Evolutionary conservation across 345 rosid genomes (phyloP).

Genomic region (Murraya koenigii): DNA sequence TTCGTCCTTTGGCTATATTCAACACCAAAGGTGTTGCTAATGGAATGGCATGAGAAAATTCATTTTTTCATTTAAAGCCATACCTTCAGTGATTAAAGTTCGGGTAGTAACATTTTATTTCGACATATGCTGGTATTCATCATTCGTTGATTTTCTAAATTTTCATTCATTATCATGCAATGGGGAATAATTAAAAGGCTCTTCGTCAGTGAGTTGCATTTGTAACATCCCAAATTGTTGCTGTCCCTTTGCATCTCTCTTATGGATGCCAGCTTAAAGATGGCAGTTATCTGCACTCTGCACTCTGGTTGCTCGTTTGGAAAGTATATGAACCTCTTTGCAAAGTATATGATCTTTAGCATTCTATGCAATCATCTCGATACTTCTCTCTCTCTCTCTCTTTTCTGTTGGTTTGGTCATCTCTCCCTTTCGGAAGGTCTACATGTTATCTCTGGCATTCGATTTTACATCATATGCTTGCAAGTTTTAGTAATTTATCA

Average conservation of each 20-base stretch:
- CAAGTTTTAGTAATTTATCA: background rate
- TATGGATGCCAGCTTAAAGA: background rate
- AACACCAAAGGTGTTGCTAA: slow-evolving; percentile 24
- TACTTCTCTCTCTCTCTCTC: too few species aligned
- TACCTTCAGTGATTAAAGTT: background rate
- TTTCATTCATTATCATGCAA: background rate
- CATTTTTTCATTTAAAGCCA: background rate
- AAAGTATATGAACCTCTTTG: too few species aligned
- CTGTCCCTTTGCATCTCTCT: background rate
- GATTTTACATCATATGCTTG: background rate
- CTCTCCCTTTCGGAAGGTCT: background rate
- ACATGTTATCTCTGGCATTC: background rate
- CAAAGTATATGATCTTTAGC: too few species aligned
- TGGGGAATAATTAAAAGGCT: too few species aligned
- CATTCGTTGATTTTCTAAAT: background rate
- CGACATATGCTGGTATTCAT: background rate
- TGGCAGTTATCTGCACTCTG: too few species aligned
- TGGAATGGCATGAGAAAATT: slow-evolving; percentile 21
- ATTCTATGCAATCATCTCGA: too few species aligned
- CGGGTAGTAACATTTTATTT: background rate
- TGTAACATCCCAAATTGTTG: background rate
- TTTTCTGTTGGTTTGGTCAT: too few species aligned
- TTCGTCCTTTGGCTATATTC: background rate
- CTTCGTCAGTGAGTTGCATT: too few species aligned
- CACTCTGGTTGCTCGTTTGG: too few species aligned